Percentiles rank a stretch among this genome's conserved stretches.
These are phyloP conservation scores for Myriosclerotinia duriaeana DNA, from an alignment of 2,329 filamentous ascomycete species.

Conservation along the genomic window DNA sequence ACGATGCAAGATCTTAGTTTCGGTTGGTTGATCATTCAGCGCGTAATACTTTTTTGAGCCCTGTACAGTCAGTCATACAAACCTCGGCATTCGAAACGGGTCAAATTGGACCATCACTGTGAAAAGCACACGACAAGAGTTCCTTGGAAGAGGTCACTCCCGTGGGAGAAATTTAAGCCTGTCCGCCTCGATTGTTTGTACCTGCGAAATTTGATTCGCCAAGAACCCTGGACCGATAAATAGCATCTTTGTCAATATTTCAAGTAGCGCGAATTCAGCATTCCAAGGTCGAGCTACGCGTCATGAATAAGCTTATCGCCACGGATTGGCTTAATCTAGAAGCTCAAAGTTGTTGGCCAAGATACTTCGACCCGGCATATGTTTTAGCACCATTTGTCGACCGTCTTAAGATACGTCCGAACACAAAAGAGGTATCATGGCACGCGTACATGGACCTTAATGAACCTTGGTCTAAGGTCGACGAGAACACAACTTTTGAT, in stretches of 20 bases:
- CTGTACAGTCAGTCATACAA: background rate
- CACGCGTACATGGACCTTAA: conserved; percentile 9
- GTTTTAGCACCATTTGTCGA: background rate
- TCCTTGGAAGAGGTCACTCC: background rate
- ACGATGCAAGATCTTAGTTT: conserved; percentile 12
- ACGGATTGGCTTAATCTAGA: background rate
- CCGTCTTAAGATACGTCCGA: conserved; percentile 4
- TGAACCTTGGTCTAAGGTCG: background rate
- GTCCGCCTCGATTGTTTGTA: background rate
- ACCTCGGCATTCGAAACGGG: conserved; percentile 15
- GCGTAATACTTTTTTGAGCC: conserved; percentile 3
- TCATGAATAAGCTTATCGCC: background rate
- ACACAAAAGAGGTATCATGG: conserved; percentile 15
- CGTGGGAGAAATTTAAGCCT: background rate
- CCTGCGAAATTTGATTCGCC: background rate
- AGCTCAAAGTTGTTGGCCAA: background rate
- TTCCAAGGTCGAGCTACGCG: background rate
- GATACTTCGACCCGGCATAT: background rate
- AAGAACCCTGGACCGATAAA: background rate
- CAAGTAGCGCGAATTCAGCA: background rate
- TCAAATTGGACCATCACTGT: background rate
- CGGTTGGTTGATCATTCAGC: conserved; percentile 19
- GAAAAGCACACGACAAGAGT: background rate
- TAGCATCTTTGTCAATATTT: background rate
- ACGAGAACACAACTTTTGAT: background rate